phyloP scores from a whole-genome alignment of 2,329 filamentous ascomycete genomes.

The Aspergillus fructus region DNA sequence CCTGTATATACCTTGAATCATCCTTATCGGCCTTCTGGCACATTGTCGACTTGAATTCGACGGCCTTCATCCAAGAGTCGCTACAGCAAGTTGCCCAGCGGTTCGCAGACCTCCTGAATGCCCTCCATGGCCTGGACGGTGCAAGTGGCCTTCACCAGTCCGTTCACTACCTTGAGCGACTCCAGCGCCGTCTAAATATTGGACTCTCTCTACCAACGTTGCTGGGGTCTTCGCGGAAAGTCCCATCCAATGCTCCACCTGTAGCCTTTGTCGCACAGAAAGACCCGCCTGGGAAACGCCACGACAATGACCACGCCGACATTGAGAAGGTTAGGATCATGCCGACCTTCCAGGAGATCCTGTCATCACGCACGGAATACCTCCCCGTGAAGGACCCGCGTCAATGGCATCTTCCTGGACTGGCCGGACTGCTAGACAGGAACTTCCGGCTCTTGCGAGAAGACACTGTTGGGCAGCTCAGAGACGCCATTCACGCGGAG shows the following conservation, averaged over 20 bases:
- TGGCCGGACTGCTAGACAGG: constrained; percentile 31
- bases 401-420: constrained; percentile 28
- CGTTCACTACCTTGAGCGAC: constrained; percentile 15
- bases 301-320: constrained; percentile 38
- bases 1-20: constrained; percentile 17
- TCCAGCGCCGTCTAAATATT: constrained; percentile 24
- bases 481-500: constrained; percentile 29
- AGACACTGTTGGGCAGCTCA: constrained; percentile 33
- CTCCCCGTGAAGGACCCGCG: constrained; percentile 32
- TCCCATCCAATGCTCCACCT: not conserved
- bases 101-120: constrained; percentile 21
- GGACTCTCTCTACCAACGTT: constrained; percentile 10
- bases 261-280: constrained; percentile 14
- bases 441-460: constrained; percentile 40
- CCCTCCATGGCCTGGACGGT: not conserved
- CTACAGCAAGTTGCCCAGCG: constrained; percentile 17
- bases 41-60: constrained; percentile 39
- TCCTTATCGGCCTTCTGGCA: constrained; percentile 26
- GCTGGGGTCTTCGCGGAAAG: not conserved
- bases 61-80: constrained; percentile 32
- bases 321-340: constrained; percentile 36
- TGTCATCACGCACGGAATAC: constrained; percentile 28
- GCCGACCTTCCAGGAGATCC: constrained; percentile 38
- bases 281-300: constrained; percentile 29
- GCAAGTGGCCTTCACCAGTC: constrained; percentile 15